Conservation (phyloP, 805 yeast species). For the Cyberlindnera mrakii region DNA sequence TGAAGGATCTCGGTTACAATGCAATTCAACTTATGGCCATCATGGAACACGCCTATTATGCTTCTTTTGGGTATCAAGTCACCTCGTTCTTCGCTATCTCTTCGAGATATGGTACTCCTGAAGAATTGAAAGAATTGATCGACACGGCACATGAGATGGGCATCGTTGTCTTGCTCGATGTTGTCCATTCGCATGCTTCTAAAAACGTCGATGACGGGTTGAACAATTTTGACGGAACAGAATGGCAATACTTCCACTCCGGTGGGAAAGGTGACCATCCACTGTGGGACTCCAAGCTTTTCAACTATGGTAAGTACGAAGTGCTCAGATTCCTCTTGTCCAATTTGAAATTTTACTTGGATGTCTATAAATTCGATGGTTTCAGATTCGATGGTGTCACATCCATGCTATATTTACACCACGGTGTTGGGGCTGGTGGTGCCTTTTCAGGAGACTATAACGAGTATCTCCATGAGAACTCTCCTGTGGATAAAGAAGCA, state of each 20-base stretch:
- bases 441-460: slow-evolving; percentile 90
- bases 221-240: slow-evolving; percentile 91
- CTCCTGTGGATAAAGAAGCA: slow-evolving; percentile 82
- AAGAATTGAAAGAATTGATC: slow-evolving; percentile 82
- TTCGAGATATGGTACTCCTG: slow-evolving; percentile 93
- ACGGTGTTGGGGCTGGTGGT: slow-evolving; percentile 78
- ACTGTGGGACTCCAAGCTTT: slow-evolving; percentile 94
- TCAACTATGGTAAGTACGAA: slow-evolving; percentile 88
- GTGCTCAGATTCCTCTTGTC: slow-evolving; percentile 81
- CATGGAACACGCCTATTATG: slow-evolving; percentile 98
- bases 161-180: slow-evolving; percentile 78
- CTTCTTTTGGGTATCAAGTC: slow-evolving; percentile 96
- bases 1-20: slow-evolving; percentile 81
- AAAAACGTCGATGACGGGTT: slow-evolving; percentile 92
- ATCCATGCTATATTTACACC: slow-evolving; percentile 85
- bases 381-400: slow-evolving; percentile 97
- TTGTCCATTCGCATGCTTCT: slow-evolving; percentile 94
- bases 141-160: slow-evolving; percentile 92
- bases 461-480: slow-evolving; percentile 75
- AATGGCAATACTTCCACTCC: slow-evolving; percentile 88
- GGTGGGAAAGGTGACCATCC: slow-evolving; percentile 88
- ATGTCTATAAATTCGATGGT: slow-evolving; percentile 85
- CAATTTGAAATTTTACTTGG: slow-evolving; percentile 77
- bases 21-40: slow-evolving; percentile 95
- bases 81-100: slow-evolving; percentile 88